Conservation (phyloP, 2,329 filamentous ascomycete species). For the Ascochyta koolunga region DNA sequence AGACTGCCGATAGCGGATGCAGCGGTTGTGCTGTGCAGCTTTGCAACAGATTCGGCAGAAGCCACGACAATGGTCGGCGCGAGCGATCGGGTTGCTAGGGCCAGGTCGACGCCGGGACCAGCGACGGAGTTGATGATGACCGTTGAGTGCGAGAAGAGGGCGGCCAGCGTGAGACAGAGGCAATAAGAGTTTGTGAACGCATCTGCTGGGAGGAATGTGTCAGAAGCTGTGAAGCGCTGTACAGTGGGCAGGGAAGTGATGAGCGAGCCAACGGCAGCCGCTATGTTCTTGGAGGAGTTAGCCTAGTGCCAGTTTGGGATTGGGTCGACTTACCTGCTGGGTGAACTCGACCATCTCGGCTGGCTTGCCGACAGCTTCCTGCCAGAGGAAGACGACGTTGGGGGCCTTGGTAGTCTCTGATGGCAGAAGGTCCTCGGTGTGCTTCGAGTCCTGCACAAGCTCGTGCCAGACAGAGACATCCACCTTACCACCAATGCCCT, state of each 20-base stretch:
- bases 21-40: conserved; percentile 68
- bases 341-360: conserved; percentile 80
- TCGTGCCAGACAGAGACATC: conserved; percentile 94
- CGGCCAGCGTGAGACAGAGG: conserved; percentile 78
- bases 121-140: conserved; percentile 89
- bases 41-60: conserved; percentile 73
- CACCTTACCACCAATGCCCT: conserved; percentile 74
- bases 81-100: conserved; percentile 73
- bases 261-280: conserved; percentile 82
- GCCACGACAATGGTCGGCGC: conserved; percentile 83
- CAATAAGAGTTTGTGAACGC: conserved; percentile 80
- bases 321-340: conserved; percentile 58
- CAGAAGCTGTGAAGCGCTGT: conserved; percentile 74
- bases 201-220: conserved; percentile 85
- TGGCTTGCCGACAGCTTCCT: conserved; percentile 54
- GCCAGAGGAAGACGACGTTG: conserved; percentile 70
- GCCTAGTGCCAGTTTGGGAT: not conserved
- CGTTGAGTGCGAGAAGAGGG: conserved; percentile 83
- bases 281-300: conserved; percentile 67
- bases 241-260: conserved; percentile 75
- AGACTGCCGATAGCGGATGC: conserved; percentile 66
- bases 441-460: conserved; percentile 70
- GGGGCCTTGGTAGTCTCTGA: conserved; percentile 60
- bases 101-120: conserved; percentile 72
- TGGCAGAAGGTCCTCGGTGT: conserved; percentile 68